Percentiles rank a stretch among this genome's conserved stretches.
These are phyloP conservation scores for Neonectria punicea DNA, from an alignment of 2,329 filamentous ascomycete genomes.

Conservation along the genomic window DNA sequence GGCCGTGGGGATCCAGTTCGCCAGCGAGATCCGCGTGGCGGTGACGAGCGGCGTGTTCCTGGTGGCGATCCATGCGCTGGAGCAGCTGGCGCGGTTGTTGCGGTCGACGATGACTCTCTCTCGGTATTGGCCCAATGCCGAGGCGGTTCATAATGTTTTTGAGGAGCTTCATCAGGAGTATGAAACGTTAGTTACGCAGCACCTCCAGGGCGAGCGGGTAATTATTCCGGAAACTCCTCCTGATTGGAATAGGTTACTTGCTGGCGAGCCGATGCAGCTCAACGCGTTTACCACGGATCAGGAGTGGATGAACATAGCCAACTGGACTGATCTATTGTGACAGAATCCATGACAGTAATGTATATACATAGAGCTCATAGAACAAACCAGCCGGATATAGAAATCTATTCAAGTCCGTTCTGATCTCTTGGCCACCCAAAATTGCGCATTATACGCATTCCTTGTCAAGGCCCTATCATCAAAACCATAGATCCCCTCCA, in stretches of 20 bases:
- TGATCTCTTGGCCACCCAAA: constrained; percentile 58
- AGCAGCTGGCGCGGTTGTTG: constrained; percentile 31
- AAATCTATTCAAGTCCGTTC: not conserved
- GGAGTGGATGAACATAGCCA: constrained; percentile 41
- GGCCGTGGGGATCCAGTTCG: constrained; percentile 39
- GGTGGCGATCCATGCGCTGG: constrained; percentile 36
- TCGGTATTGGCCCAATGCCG: constrained; percentile 38
- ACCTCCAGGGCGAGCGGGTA: constrained; percentile 38
- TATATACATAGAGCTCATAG: not conserved
- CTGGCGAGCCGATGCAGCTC: constrained; percentile 31
- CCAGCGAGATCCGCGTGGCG: constrained; percentile 37
- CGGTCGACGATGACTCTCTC: constrained; percentile 32
- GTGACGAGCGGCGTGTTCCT: constrained; percentile 32
- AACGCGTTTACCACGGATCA: constrained; percentile 34
- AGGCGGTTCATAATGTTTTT: constrained; percentile 42
- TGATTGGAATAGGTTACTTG: constrained; percentile 39
- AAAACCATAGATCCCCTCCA: constrained; percentile 63
- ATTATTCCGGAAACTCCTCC: constrained; percentile 39
- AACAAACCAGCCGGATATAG: not conserved
- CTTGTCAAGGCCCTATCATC: constrained; percentile 60
- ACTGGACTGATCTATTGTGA: constrained; percentile 37
- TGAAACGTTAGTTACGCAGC: constrained; percentile 36
- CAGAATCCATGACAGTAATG: no score
- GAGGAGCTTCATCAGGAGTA: constrained; percentile 40
- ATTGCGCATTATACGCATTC: constrained; percentile 65